phyloP scores from a whole-genome alignment of 768 basidiomycete species.

The Mycena belliarum region DNA sequence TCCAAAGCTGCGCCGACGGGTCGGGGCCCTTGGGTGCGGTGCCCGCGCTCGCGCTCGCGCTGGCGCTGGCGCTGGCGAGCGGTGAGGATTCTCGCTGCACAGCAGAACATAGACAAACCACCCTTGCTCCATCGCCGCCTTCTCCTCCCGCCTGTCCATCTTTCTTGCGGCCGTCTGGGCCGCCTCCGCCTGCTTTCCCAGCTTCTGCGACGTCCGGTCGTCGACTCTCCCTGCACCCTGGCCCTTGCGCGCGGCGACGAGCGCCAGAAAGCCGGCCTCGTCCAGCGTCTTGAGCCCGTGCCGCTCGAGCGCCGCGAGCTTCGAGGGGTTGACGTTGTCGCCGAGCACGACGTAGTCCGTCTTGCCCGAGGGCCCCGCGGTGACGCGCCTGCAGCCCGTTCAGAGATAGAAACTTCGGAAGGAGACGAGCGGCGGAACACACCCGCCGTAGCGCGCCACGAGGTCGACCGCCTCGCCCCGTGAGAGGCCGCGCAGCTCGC shows the following conservation, averaged over 20 bases:
- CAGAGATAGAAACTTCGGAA: not conserved
- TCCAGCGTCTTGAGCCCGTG: constrained; percentile 71
- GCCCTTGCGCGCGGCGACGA: constrained; percentile 75
- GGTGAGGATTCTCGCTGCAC: not conserved
- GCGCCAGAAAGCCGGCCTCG: constrained; percentile 86
- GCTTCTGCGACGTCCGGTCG: constrained; percentile 78
- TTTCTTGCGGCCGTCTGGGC: constrained; percentile 73
- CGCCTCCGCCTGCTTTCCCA: constrained; percentile 76
- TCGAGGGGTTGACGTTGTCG: constrained; percentile 82
- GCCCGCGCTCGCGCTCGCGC: constrained; percentile 3
- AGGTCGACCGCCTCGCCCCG: constrained; percentile 86
- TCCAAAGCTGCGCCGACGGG: constrained; percentile 81
- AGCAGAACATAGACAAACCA: constrained; percentile 6
- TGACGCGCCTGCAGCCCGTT: constrained; percentile 65
- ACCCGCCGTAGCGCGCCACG: constrained; percentile 94
- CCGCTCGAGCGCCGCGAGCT: constrained; percentile 85
- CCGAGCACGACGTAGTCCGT: constrained; percentile 91
- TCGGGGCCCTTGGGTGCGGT: constrained; percentile 36
- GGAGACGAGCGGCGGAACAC: constrained; percentile 29
- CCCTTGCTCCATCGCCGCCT: constrained; percentile 40
- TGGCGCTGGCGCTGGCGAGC: constrained; percentile 1
- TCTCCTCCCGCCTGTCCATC: constrained; percentile 74
- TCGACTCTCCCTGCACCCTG: constrained; percentile 61
- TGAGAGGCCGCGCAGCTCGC: constrained; percentile 83
- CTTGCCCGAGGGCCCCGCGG: constrained; percentile 82